Base-by-base conservation (phyloP, 495 filamentous ascomycete genomes). In the Penicillium taxi region DNA sequence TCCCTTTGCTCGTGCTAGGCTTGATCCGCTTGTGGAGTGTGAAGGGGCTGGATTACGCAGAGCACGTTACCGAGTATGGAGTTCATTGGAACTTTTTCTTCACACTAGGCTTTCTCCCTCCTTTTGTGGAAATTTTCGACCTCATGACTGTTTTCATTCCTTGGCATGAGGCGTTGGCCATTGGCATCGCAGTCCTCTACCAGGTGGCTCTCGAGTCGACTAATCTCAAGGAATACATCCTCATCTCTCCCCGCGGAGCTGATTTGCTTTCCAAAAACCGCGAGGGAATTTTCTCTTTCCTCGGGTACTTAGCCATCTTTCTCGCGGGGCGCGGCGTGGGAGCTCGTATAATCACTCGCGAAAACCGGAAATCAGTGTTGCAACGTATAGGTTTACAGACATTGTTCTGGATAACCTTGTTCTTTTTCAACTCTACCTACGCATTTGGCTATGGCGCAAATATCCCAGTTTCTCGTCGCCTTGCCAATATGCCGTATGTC, bases 61-160 rank as follows among this genome's bases (percentile, higher is more conserved):
- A 96, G 57, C 91, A 99, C 62, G 87, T 96, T 23, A 90, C 86
- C 1, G 91, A 99, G 48, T 99, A 99, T 50, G 91, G 91, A 20
- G 86, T 96, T 8, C 91, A 99, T 58, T 99, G 91, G 91, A 99
- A 99, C 59, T 99, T 99, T 59, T 99, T 99, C 67, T 96, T 99
- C 61, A 99, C 91, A 0, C 66, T 99, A 8, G 90, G 80, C 3
- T 75, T 96, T 17, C 61, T 99, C 21, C 86, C 89, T 2, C 88
- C 88, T 3, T 91, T 91, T 47, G 77, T 94, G 34, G 89, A 90
- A n/a, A 55, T 94, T 0, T 85, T 91, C 35, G 82, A 89, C 42
- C 75, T 80, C 0, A 35, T 69, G 30, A 63, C 61, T 22, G 50
- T 54, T 3, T 32, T 74, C 42, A 65, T 87, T 19, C 84, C 80